Evolutionary conservation across 805 yeast species (phyloP), one percentile per base, ranked within the genome.

Genomic region (Candida taoyuanica): DNA sequence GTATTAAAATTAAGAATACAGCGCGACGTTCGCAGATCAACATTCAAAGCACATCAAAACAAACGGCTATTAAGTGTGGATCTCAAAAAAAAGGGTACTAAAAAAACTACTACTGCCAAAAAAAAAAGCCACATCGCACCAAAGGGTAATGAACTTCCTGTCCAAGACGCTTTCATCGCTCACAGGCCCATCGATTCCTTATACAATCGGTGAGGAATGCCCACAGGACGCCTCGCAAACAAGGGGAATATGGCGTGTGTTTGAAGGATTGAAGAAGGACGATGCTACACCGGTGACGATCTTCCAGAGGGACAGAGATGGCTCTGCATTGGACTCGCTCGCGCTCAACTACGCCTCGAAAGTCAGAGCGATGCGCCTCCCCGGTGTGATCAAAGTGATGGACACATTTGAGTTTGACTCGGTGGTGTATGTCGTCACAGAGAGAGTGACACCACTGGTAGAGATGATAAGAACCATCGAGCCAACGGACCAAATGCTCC

Each of bases 381-480:
- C 95, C 0, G 88, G 89, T 0, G 70, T 85, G 9, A 60, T 85
- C 34, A 64, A 69, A 29, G 68, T 76, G 15, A 52, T 81, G 5
- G 95, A 85, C 47, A 71, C 81, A 14, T 67, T 76, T 30, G 87
- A 82, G 55, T 70, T 65, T 38, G 89, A 83, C 32, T 60, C 67
- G 11, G 59, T 58, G 26, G 56, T 81, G 11, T 75, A 78, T 46
- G 67, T 85, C 17, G 68, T 86, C 5, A 77, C 89, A 3, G 96
- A 87, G 56, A 68, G 73, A 12, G 82, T 79, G 7, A 49, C 52
- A 7, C 87, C 89, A 0, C 58, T 84, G 35, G 44, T 59, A 5
- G 55, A 58, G 7, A 63, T 67, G 33, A 47, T 75, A 21, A 53
- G 52, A n/a, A 55, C 64, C 5, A 49, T 47, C 4, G 53, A 46